phyloP scores from a whole-genome alignment of 2,329 filamentous ascomycete genomes.

The Purpureocillium takamizusanense region DNA sequence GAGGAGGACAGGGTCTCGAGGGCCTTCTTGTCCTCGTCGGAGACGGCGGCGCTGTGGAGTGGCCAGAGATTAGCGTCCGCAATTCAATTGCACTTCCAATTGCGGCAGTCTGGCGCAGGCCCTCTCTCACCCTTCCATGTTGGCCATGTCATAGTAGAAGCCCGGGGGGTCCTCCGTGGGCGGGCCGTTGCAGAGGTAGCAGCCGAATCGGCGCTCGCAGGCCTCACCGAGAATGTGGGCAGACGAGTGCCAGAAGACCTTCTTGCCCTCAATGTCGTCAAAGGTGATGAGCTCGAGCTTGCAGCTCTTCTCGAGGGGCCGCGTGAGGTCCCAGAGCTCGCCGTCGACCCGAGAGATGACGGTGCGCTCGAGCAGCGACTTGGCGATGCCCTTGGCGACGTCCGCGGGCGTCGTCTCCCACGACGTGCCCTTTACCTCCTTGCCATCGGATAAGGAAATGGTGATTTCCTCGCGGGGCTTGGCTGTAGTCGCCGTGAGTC shows the following conservation, averaged over 20 bases:
- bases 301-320: constrained; percentile 82
- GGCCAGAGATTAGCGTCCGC: background rate
- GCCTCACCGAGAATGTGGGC: constrained; percentile 96
- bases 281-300: constrained; percentile 80
- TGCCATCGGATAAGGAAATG: constrained; percentile 65
- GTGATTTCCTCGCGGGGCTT: constrained; percentile 68
- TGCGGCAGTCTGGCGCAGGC: too few species aligned
- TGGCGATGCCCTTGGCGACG: constrained; percentile 72
- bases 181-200: constrained; percentile 87
- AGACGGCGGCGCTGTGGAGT: constrained; percentile 50
- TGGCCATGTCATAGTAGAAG: constrained; percentile 96
- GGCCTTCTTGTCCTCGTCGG: constrained; percentile 77
- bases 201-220: constrained; percentile 81
- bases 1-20: constrained; percentile 72
- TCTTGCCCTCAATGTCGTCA: constrained; percentile 52
- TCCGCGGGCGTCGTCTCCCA: constrained; percentile 86
- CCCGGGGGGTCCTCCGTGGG: constrained; percentile 69
- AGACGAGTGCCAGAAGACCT: constrained; percentile 96
- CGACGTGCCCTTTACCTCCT: constrained; percentile 63
- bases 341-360: constrained; percentile 82
- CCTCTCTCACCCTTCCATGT: constrained; percentile 27
- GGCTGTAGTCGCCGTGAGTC: constrained; percentile 26
- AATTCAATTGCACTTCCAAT: background rate
- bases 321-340: constrained; percentile 83
- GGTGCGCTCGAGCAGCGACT: constrained; percentile 74